Percentiles rank a stretch among this genome's conserved stretches.
Evolutionary conservation across 2,329 filamentous ascomycete species (phyloP).

Genomic region (Trichoderma koningiopsis): DNA sequence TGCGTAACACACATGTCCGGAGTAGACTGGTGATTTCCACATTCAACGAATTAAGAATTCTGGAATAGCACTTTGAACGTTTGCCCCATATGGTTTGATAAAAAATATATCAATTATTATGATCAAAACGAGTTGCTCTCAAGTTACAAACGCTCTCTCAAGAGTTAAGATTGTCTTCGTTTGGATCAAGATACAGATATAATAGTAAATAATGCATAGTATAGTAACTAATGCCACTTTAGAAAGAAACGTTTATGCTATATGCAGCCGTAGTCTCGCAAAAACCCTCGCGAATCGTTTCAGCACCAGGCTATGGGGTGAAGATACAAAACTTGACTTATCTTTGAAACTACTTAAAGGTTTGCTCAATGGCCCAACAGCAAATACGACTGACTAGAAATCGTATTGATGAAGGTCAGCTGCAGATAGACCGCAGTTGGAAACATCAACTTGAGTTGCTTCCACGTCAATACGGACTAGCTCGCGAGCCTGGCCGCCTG

Average conservation of each 20-base stretch:
- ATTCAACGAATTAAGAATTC: not conserved
- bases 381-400: not conserved
- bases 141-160: not conserved
- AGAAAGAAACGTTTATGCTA: not conserved
- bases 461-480: not conserved
- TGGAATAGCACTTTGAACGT: not conserved
- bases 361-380: not conserved
- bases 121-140: not conserved
- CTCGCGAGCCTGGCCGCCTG: not conserved
- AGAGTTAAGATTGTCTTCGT: not conserved
- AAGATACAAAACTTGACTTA: not conserved
- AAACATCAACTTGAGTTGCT: not conserved
- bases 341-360: not conserved
- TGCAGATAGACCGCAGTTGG: not conserved
- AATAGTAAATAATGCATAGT: not conserved
- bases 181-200: not conserved
- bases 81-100: not conserved
- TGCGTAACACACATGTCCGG: no score
- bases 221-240: not conserved
- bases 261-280: not conserved
- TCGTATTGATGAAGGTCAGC: not conserved
- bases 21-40: not conserved
- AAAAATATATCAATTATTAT: not conserved
- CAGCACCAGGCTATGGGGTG: not conserved
- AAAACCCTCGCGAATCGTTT: not conserved